A percentile compares a stretch with the other conserved stretches of the same genome.
phyloP scores from a whole-genome alignment of 2,329 filamentous ascomycete genomes.

The Pestalotiopsis sp. region DNA sequence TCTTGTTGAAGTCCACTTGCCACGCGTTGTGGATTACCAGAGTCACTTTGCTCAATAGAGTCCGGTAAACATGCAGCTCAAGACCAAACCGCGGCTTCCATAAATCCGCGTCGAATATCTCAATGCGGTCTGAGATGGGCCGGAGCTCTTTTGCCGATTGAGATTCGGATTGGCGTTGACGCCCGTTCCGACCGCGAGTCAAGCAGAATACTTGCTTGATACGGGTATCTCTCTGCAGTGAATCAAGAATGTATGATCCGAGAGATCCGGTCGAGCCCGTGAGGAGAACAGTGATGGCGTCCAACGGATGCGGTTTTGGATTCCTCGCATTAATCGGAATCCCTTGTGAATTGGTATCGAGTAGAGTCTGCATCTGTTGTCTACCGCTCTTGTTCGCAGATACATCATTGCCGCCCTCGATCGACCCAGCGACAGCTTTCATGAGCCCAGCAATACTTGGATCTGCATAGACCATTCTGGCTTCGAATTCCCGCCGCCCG shows the following conservation, averaged over 20 bases:
- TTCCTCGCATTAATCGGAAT: neutral
- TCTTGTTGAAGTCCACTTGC: constrained; percentile 29
- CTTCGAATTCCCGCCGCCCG: neutral
- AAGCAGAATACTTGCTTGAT: neutral
- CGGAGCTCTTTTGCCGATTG: neutral
- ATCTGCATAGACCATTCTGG: neutral
- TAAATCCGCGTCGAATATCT: neutral
- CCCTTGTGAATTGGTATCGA: neutral
- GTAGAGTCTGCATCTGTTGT: neutral
- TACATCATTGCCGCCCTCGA: neutral
- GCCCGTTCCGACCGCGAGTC: neutral
- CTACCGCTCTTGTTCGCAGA: neutral
- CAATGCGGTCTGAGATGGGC: neutral
- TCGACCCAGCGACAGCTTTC: neutral
- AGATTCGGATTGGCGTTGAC: neutral
- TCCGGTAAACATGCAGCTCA: neutral
- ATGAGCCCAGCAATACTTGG: neutral
- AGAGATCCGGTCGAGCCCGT: neutral
- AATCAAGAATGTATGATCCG: neutral
- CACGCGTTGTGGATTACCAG: constrained; percentile 27
- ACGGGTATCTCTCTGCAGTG: neutral
- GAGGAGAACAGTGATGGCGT: neutral
- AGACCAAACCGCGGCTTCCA: neutral
- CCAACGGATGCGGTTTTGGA: neutral
- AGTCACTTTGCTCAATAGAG: neutral